Percentiles rank a stretch among this genome's conserved stretches.
phyloP scores from a whole-genome alignment of 768 basidiomycete species.

The Tricholoma terreum region DNA sequence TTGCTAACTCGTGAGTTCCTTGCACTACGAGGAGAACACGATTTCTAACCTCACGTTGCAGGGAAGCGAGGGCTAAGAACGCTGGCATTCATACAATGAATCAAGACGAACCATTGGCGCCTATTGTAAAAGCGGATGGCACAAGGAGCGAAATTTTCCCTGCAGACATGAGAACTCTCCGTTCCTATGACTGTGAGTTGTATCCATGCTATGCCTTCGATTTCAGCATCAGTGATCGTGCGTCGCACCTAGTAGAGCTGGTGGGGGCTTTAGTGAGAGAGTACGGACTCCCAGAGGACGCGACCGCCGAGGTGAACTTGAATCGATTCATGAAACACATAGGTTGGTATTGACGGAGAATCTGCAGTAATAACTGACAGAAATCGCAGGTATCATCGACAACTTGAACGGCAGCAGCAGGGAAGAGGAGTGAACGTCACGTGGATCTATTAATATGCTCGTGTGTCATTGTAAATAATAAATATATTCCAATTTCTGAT shows the following conservation, averaged over 20 bases:
- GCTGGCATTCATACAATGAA: conserved; percentile 37
- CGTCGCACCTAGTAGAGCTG: conserved; percentile 32
- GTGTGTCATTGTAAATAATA: not conserved
- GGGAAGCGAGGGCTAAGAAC: conserved; percentile 49
- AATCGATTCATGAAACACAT: conserved; percentile 57
- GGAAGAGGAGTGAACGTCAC: no score
- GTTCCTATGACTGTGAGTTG: conserved; percentile 52
- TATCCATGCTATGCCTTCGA: not conserved
- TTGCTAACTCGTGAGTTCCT: conserved; percentile 49
- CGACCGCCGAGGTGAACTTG: conserved; percentile 42
- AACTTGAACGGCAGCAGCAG: no score
- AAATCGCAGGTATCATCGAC: no score
- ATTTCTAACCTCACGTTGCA: conserved; percentile 18
- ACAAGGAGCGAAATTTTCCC: conserved; percentile 47
- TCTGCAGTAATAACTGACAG: no score
- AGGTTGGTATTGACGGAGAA: conserved; percentile 30
- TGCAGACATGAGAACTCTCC: conserved; percentile 44
- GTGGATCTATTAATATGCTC: no score
- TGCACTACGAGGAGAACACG: not conserved
- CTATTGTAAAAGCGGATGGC: conserved; percentile 49
- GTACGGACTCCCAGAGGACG: conserved; percentile 45
- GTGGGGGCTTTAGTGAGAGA: conserved; percentile 43
- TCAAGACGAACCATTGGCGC: conserved; percentile 42
- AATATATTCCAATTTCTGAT: not conserved
- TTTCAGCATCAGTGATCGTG: conserved; percentile 2